Percentiles rank a stretch among this genome's conserved stretches.
Conservation (phyloP, 306 rosid genomes). For the Psophocarpus tetragonolobus region DNA sequence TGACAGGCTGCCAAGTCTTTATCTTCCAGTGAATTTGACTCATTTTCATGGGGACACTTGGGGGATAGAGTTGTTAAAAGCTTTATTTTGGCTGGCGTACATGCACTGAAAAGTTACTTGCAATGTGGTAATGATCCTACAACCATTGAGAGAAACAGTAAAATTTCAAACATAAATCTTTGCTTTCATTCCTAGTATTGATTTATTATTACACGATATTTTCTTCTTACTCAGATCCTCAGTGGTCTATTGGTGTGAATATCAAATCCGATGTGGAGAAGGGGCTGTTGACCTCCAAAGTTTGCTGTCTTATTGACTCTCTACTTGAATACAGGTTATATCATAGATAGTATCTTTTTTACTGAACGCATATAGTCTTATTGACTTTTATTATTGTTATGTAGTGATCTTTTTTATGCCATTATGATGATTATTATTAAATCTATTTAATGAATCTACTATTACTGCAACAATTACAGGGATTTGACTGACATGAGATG, state of each 20-base stretch:
- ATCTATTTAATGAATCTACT: slow-evolving; percentile 19
- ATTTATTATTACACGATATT: slow-evolving; percentile 6
- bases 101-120: slow-evolving; percentile 34
- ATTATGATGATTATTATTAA: background rate
- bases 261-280: slow-evolving; percentile 27
- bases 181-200: slow-evolving; percentile 10
- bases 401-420: background rate
- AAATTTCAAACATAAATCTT: slow-evolving; percentile 10
- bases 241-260: slow-evolving; percentile 53
- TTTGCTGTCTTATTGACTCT: slow-evolving; percentile 62
- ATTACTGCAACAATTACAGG: slow-evolving; percentile 39
- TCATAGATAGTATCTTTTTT: background rate
- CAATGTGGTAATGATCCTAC: slow-evolving; percentile 54
- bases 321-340: slow-evolving; percentile 80
- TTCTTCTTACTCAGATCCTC: slow-evolving; percentile 50
- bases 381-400: background rate
- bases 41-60: slow-evolving; percentile 46
- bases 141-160: slow-evolving; percentile 4
- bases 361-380: too few species aligned
- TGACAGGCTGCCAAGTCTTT: slow-evolving; percentile 72
- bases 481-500: slow-evolving; percentile 64
- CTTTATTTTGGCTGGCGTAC: slow-evolving; percentile 49
- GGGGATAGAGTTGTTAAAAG: slow-evolving; percentile 52
- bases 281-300: slow-evolving; percentile 71
- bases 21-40: slow-evolving; percentile 44